Evolutionary conservation across 345 rosid genomes (phyloP).

Genomic region (Viola odorata): DNA sequence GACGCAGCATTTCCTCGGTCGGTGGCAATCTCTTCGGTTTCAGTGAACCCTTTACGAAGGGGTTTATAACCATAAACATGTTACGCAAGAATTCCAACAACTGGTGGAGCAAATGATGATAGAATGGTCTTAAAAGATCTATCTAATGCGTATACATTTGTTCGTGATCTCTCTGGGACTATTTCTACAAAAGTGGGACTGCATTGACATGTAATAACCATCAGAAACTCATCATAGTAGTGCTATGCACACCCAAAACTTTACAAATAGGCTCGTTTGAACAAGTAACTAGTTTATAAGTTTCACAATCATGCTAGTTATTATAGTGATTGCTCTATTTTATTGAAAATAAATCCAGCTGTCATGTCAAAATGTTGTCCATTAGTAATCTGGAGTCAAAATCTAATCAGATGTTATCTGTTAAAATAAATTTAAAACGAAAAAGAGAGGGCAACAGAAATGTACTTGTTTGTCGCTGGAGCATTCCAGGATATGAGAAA

Average conservation of each 20-base stretch:
- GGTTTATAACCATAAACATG: conserved; percentile 78
- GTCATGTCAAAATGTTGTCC: no score
- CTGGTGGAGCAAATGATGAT: conserved; percentile 84
- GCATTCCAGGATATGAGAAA: conserved; percentile 21
- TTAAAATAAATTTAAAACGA: neutral
- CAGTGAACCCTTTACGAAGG: conserved; percentile 38
- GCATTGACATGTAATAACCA: conserved; percentile 8
- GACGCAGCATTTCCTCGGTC: conserved; percentile 76
- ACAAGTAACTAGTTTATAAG: no score
- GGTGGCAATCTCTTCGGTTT: conserved; percentile 41
- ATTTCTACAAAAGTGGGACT: conserved; percentile 95
- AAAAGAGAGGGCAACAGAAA: neutral
- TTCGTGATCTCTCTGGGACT: conserved; percentile 73
- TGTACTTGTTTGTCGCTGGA: conserved; percentile 26
- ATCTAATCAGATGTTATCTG: neutral
- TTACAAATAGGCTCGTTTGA: no score
- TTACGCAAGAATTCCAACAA: conserved; percentile 76
- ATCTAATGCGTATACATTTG: conserved; percentile 79
- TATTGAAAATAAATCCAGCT: no score
- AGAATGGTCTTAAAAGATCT: conserved; percentile 70
- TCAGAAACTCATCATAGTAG: neutral
- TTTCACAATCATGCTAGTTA: neutral
- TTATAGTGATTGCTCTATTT: neutral
- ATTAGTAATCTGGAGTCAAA: no score
- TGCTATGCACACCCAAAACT: no score